Evolutionary conservation across 1,284 basidiomycete genomes (phyloP).

Genomic region (Heterobasidion irregulare): DNA sequence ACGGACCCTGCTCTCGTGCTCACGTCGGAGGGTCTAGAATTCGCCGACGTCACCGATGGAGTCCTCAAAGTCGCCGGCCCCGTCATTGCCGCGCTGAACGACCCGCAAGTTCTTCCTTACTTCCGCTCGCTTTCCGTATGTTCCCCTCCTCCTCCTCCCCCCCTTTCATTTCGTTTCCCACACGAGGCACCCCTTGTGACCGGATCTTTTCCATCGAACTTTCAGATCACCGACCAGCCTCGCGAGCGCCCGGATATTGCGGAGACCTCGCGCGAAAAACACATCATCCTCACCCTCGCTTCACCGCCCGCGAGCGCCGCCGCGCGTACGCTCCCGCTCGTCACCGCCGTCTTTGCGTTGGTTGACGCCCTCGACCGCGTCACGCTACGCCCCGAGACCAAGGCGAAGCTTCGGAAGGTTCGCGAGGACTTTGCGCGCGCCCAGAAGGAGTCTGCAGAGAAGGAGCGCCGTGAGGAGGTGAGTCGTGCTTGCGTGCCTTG

Average conservation of each 20-base stretch:
- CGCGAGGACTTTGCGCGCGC: slow-evolving; percentile 64
- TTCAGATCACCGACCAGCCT: slow-evolving; percentile 78
- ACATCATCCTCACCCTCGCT: slow-evolving; percentile 60
- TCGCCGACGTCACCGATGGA: slow-evolving; percentile 73
- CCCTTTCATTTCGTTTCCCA: background rate
- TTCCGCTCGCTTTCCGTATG: slow-evolving; percentile 67
- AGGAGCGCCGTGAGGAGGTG: slow-evolving; percentile 67
- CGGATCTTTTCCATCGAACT: slow-evolving; percentile 2
- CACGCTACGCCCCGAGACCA: slow-evolving; percentile 72
- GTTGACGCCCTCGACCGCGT: slow-evolving; percentile 59
- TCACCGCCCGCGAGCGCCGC: slow-evolving; percentile 44
- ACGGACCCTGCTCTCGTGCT: slow-evolving; percentile 1
- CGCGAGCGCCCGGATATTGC: slow-evolving; percentile 45
- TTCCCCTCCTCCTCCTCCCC: slow-evolving; percentile 12
- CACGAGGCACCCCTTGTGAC: slow-evolving; percentile 2
- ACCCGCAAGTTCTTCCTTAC: slow-evolving; percentile 61
- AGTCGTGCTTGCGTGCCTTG: background rate
- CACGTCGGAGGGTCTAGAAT: slow-evolving; percentile 36
- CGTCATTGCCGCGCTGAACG: slow-evolving; percentile 49
- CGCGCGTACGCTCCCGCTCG: slow-evolving; percentile 46
- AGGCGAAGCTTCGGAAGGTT: slow-evolving; percentile 61
- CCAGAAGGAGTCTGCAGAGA: slow-evolving; percentile 59
- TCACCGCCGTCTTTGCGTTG: slow-evolving; percentile 64
- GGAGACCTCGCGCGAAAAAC: slow-evolving; percentile 51
- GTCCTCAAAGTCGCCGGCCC: slow-evolving; percentile 58